phyloP scores from a whole-genome alignment of 2,329 filamentous ascomycete genomes.

The Graphiopsis chlorocephala region DNA sequence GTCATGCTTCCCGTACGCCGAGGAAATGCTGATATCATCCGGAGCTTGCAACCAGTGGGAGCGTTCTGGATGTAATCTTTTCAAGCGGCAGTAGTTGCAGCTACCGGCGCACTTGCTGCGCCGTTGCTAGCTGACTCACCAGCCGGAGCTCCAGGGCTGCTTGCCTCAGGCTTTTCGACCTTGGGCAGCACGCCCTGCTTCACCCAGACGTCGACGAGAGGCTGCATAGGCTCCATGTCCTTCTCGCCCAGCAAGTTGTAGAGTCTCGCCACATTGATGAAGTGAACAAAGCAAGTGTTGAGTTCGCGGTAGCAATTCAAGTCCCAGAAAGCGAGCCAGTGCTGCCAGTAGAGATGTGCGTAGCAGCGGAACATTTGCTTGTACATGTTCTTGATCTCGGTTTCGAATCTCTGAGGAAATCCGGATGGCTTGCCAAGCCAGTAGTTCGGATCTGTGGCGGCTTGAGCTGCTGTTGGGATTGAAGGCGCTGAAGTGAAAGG shows the following conservation, averaged over 20 bases:
- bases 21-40: neutral
- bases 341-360: constrained; percentile 52
- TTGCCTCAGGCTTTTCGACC: constrained; percentile 21
- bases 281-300: constrained; percentile 55
- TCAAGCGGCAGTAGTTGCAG: constrained; percentile 9
- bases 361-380: constrained; percentile 56
- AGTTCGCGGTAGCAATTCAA: constrained; percentile 49
- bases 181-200: constrained; percentile 79
- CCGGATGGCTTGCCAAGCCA: constrained; percentile 92
- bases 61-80: neutral
- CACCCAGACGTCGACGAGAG: constrained; percentile 86
- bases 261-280: constrained; percentile 67
- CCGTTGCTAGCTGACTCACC: neutral
- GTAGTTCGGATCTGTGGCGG: constrained; percentile 55
- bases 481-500: constrained; percentile 63
- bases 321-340: constrained; percentile 54
- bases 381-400: constrained; percentile 73
- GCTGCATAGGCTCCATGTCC: constrained; percentile 94
- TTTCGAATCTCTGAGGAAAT: constrained; percentile 52
- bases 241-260: constrained; percentile 75
- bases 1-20: neutral
- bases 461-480: constrained; percentile 44
- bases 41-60: neutral
- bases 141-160: neutral
- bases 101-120: neutral